Evolutionary conservation across 768 basidiomycete genomes (phyloP), one percentile per base, ranked within the genome.

Genomic region (Lentinula guzmanii): DNA sequence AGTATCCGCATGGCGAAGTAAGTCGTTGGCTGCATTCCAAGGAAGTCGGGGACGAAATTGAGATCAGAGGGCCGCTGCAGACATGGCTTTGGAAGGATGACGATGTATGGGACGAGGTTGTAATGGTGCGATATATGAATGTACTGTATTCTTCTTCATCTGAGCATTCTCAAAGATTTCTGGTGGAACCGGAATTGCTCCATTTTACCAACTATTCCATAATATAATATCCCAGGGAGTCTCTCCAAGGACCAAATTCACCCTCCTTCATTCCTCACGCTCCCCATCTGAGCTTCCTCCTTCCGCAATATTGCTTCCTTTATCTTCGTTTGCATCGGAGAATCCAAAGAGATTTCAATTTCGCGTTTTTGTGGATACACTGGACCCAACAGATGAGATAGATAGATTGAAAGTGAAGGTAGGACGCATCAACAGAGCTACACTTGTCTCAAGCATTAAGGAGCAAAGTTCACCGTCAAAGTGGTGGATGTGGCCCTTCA

Each of bases 161-260:
- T 15, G 56, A 60, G 41, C 64, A 35, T 45, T 50, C 37, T 39
- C 39, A 9, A 45, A 94, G 92, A 86, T 94, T 59, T 93, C 91
- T 48, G 92, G 92, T 41, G 92, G 92, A 31, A 94, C 92, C 4
- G 92, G 93, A 33, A 86, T 94, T 53, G 88, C 92, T 15, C 93
- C 92, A 3, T 93, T 94, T 70, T 85, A 85, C 67, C 92, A 94
- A 68, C 77, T 94, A 18, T 76, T 93, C 61, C 79, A 88, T 66
- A 73, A 73, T 6, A 67, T 82, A 13, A 82, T 91, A 69, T 59
- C 67, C 34, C 33, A 39, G 31, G 46, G 63, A 43, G 33, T 37
- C 64, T 43, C 63, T 28, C 63, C 74, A 21, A 70, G 69, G 33
- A 84, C 89, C 50, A 84, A 81, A 2, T 88, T 89, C 68, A 91